phyloP scores from a whole-genome alignment of 2,329 filamentous ascomycete species.

The Verticillium klebahnii region DNA sequence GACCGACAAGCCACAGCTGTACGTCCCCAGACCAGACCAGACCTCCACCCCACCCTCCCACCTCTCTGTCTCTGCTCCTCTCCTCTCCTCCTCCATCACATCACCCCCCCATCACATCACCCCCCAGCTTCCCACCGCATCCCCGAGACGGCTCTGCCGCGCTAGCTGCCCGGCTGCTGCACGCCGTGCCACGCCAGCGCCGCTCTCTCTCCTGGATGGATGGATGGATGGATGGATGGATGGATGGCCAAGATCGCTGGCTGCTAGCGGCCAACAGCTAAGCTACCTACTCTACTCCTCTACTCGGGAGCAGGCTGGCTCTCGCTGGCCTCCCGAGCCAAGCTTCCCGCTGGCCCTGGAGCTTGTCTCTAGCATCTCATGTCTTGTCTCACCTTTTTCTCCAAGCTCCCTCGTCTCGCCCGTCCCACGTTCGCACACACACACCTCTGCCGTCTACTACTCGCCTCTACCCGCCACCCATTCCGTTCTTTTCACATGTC shows the following conservation, averaged over 20 bases:
- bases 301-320: too few species aligned
- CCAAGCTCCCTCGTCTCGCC: neutral
- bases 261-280: neutral
- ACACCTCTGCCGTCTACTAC: neutral
- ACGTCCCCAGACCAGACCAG: neutral
- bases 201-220: neutral
- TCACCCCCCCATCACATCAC: too few species aligned
- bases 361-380: neutral
- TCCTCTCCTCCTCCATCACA: too few species aligned
- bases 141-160: neutral
- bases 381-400: neutral
- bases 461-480: neutral
- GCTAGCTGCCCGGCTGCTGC: neutral
- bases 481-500: slow-evolving; percentile 1
- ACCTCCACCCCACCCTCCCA: neutral
- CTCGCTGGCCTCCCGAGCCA: too few species aligned
- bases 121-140: too few species aligned
- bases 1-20: neutral
- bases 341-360: neutral
- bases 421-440: neutral
- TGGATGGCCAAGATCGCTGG: neutral
- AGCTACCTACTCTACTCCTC: neutral
- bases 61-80: neutral
- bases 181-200: neutral
- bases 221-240: too few species aligned